Evolutionary conservation across 169 alveolate genomes (phyloP).

Genomic region (Eimeria tenella): DNA sequence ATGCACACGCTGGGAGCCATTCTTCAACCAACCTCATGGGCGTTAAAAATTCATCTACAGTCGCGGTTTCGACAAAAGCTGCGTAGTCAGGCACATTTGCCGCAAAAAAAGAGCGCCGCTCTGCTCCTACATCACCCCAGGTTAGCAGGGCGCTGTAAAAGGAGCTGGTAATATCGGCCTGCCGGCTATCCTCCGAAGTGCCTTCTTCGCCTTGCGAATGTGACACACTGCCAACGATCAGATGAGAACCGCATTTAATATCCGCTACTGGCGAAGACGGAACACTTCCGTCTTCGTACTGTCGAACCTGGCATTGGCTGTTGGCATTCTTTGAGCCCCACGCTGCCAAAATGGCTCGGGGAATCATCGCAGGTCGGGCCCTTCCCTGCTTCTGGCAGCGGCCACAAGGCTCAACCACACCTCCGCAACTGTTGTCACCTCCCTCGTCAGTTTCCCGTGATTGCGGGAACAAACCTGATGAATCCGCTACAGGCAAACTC

Average conservation of each 20-base stretch:
- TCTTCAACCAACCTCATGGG: neutral
- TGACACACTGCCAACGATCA: too few species aligned
- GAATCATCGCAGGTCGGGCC: conserved; percentile 55
- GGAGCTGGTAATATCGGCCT: neutral
- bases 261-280: too few species aligned
- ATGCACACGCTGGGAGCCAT: conserved; percentile 46
- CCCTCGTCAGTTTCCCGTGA: too few species aligned
- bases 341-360: conserved; percentile 60
- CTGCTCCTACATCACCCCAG: neutral
- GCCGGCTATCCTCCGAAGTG: neutral
- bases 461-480: neutral
- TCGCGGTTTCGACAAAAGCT: neutral
- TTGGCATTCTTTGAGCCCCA: conserved; percentile 43
- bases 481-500: neutral
- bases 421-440: neutral
- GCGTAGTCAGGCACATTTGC: neutral
- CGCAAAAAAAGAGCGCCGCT: neutral
- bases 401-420: neutral
- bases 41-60: neutral
- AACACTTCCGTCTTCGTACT: neutral
- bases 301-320: neutral
- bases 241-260: too few species aligned
- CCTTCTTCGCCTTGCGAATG: too few species aligned
- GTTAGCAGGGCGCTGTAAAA: conserved; percentile 23
- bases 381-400: neutral